Conservation (phyloP, 345 rosid species). For the Limnanthes douglasii region DNA sequence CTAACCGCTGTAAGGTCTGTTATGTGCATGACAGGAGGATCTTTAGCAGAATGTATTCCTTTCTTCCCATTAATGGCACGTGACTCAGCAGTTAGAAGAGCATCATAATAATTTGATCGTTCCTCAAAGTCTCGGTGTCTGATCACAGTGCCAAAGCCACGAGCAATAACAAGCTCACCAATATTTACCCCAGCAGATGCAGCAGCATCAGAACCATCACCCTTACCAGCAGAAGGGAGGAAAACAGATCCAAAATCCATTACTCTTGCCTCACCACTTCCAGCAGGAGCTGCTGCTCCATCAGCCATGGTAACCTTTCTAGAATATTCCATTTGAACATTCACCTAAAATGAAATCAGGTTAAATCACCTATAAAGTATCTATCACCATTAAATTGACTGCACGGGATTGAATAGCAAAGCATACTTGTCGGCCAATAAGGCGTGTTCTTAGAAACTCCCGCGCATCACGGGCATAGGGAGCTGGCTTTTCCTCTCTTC, state of each 20-base stretch:
- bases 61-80: constrained; percentile 69
- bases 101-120: constrained; percentile 83
- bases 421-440: constrained; percentile 63
- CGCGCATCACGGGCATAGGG: constrained; percentile 89
- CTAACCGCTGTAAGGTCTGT: constrained; percentile 59
- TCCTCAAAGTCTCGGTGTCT: constrained; percentile 93
- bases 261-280: constrained; percentile 51
- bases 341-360: constrained; percentile 34
- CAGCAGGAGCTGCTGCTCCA: constrained; percentile 34
- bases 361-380: not conserved
- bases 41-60: constrained; percentile 77
- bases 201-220: constrained; percentile 38
- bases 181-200: constrained; percentile 50
- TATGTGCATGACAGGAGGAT: constrained; percentile 67
- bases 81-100: constrained; percentile 84
- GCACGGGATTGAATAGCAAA: constrained; percentile 1
- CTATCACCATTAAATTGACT: not conserved
- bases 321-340: constrained; percentile 89
- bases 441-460: constrained; percentile 72
- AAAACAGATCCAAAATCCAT: constrained; percentile 97
- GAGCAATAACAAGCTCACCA: constrained; percentile 66
- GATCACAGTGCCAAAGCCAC: constrained; percentile 74
- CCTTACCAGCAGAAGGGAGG: constrained; percentile 41
- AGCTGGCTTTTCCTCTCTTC: constrained; percentile 83
- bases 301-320: constrained; percentile 61